Evolutionary conservation across 225 moss, liverwort and hornwort genomes (phyloP), one percentile per base, ranked within the genome.

Genomic region (Physcomitrellopsis africana): DNA sequence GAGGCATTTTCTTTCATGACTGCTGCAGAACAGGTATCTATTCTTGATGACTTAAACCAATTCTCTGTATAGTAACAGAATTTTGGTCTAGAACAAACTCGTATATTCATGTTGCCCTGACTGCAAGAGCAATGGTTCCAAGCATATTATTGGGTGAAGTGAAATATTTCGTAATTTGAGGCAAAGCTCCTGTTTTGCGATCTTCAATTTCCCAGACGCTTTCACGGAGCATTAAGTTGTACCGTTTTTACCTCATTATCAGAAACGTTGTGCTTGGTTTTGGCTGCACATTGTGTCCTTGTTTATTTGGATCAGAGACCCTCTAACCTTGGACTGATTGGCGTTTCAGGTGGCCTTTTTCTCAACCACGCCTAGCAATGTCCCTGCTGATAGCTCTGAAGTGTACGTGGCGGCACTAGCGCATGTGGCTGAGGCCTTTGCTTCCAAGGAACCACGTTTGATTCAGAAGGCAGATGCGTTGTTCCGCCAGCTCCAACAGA

Each of bases 401-500:
- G 87, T 94, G 2, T 94, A 91, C 72, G 84, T 84, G 64, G 96
- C 81, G 60, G 94, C 94, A 47, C 74, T 96, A 53, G 96, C 94
- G 23, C 84, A 89, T 78, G 84, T 96, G 24, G 96, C 90, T 11
- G 91, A 94, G 74, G 96, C 91, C 62, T 96, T 87, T 68, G 72
- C 83, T 82, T 72, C 85, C 10, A 96, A 91, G 78, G 86, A 85
- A 73, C 96, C 94, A 54, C 78, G 73, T 23, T 77, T 90, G 61
- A 85, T 96, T 78, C 91, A 94, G 69, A 87, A 92, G 69, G 94
- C 90, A 24, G 96, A 96, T 83, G 87, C 88, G 54, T 83, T 96
- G 10, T 83, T 96, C 75, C 83, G 87, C 79, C 94, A 94, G 81
- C 89, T 96, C 48, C 94, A 92, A 68, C 86, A 84, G 69, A 80